A percentile compares a stretch with the other conserved stretches of the same genome.
phyloP scores from a whole-genome alignment of 2,329 filamentous ascomycete species.

The Epichloe scottii region DNA sequence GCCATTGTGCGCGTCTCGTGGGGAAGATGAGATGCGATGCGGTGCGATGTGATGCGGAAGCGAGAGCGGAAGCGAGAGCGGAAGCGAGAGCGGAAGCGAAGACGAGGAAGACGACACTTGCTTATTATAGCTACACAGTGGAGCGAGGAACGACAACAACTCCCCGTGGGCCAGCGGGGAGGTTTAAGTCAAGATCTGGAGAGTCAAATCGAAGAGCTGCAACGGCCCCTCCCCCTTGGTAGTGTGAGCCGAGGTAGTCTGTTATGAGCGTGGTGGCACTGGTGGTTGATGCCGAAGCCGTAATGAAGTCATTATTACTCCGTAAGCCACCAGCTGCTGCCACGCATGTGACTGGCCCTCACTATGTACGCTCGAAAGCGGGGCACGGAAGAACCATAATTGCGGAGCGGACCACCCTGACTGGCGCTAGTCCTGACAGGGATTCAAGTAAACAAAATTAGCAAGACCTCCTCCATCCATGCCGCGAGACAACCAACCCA shows the following conservation, averaged over 20 bases:
- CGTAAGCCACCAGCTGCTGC: neutral
- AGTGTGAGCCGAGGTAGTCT: conserved; percentile 4
- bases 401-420: conserved; percentile 1
- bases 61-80: neutral
- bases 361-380: neutral
- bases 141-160: no score
- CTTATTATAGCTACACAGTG: no score
- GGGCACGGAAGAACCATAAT: conserved; percentile 7
- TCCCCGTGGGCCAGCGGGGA: no score
- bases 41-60: neutral
- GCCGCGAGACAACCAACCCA: neutral
- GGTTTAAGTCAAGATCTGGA: no score
- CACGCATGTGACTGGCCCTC: neutral
- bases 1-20: conserved; percentile 15
- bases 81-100: no score
- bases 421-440: conserved; percentile 12
- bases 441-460: conserved; percentile 19
- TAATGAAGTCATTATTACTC: conserved; percentile 1
- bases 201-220: no score
- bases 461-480: neutral
- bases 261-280: neutral
- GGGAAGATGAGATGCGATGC: neutral
- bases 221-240: no score
- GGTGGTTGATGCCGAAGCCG: conserved; percentile 2
- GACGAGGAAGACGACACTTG: no score